A percentile compares a stretch with the other conserved stretches of the same genome.
These are phyloP conservation scores for Alternaria brassicae DNA, from an alignment of 2,329 filamentous ascomycete species.

Conservation along the genomic window DNA sequence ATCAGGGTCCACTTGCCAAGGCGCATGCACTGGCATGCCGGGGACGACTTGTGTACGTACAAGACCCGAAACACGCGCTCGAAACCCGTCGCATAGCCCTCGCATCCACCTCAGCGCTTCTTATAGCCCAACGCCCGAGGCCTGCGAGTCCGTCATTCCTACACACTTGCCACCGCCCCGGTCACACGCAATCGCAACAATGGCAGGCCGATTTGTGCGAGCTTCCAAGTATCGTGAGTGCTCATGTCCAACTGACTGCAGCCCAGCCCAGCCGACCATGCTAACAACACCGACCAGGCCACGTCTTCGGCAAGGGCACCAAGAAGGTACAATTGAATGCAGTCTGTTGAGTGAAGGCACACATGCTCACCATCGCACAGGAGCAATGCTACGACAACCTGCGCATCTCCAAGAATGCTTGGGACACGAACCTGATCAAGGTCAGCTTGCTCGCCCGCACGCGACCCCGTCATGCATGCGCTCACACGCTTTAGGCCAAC, in stretches of 20 bases:
- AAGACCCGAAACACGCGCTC: conserved; percentile 21
- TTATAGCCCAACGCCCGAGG: conserved; percentile 15
- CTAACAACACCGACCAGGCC: conserved; percentile 66
- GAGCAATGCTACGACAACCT: conserved; percentile 99
- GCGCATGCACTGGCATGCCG: conserved; percentile 11
- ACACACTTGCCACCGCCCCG: conserved; percentile 2
- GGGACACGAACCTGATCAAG: conserved; percentile 99
- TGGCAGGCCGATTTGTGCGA: conserved; percentile 76
- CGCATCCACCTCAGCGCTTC: conserved; percentile 11
- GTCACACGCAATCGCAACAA: conserved; percentile 43
- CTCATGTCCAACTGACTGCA: conserved; percentile 25
- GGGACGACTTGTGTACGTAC: conserved; percentile 10
- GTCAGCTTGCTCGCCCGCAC: conserved; percentile 59
- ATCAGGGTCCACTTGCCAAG: conserved; percentile 22
- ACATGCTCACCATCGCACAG: conserved; percentile 48
- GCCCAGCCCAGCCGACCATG: conserved; percentile 36
- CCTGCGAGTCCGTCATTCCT: conserved; percentile 18
- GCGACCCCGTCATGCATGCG: conserved; percentile 38
- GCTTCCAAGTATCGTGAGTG: conserved; percentile 73
- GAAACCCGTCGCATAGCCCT: conserved; percentile 18
- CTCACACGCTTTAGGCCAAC: conserved; percentile 72
- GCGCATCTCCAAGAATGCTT: conserved; percentile 96
- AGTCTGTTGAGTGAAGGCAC: background rate
- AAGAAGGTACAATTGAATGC: conserved; percentile 68
- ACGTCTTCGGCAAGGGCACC: conserved; percentile 95